Percentiles rank a stretch among this genome's conserved stretches.
Conservation (phyloP, 441 rosid species). For the Metrosideros polymorpha region DNA sequence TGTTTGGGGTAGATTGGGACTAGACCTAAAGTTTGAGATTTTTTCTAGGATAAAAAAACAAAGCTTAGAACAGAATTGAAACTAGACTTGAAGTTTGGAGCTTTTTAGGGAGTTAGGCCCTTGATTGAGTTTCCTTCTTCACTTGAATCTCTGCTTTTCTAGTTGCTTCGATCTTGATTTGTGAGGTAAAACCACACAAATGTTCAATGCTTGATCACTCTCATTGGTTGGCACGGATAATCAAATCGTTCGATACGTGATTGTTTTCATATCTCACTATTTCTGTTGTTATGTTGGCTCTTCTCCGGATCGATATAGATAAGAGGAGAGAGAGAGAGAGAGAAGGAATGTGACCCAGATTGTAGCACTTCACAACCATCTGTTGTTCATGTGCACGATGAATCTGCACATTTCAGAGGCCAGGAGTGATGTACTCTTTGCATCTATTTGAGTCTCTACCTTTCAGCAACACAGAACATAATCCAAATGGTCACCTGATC, state of each 20-base stretch:
- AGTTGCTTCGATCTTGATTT: not conserved
- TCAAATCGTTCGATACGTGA: not conserved
- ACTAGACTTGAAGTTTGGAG: too few relatives aligned
- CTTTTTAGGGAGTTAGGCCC: too few relatives aligned
- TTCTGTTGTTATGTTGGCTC: accelerated
- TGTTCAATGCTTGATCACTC: not conserved
- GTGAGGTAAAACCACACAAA: not conserved
- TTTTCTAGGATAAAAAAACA: too few relatives aligned
- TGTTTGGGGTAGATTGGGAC: too few relatives aligned
- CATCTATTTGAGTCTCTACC: not conserved
- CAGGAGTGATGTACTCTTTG: not conserved
- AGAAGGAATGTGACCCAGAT: not conserved
- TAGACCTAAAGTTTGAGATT: too few relatives aligned
- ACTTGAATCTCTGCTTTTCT: not conserved
- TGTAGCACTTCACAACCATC: not conserved
- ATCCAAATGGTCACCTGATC: not conserved
- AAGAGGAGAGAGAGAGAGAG: not conserved
- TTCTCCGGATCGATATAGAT: not conserved
- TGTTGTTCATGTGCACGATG: not conserved
- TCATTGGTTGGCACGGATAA: not conserved
- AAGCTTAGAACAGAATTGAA: too few relatives aligned
- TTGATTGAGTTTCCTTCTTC: not conserved
- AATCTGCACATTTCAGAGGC: not conserved
- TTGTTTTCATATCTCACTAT: not conserved
- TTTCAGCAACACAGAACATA: not conserved